Base-by-base conservation (phyloP, 139 green algal species). In the Volvox reticuliferus region DNA sequence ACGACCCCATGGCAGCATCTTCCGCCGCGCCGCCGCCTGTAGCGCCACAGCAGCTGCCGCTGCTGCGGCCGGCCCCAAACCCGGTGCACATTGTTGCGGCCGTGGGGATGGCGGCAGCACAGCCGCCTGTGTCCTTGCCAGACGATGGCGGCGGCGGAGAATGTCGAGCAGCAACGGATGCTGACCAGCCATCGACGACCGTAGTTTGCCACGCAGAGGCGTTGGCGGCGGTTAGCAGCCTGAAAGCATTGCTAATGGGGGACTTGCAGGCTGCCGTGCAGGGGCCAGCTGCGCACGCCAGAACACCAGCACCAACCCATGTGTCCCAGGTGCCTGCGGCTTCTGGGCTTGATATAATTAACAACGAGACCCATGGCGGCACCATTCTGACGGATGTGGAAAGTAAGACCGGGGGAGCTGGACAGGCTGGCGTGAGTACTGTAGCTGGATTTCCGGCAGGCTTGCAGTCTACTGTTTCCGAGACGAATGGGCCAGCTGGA, bases 191-290 rank as follows among this genome's bases (percentile, higher is more conserved):
- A 26, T 75, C 67, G 67, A 28, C 22, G 67, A 75, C 9, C 24
- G 22, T 75, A 12, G 67, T 75, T 28, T 28, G 67, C 67, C 67
- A 75, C 0, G 83, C 35, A 36, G 83, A 88, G 83, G 35, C 63
- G 67, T 24, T 88, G 35, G 83, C 83, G 0, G 83, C 83, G 67
- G 24, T 88, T 18, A 68, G 35, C 36, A 88, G 67, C 83, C 83
- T 88, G 67, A 80, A 80, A 28, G 83, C 83, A 2, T 37, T 88
- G 12, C 83, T 88, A 33, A 17, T 65, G 82, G 82, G 44, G 3
- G 63, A 79, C 30, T 30, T 76, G 14, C 30, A 77, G 37, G 81
- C 35, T 28, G 32, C 62, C 12, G 6, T 87, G 0, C 44, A 26
- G 26, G 79, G 24, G 79, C 28, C 78, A 26, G 36, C 36, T n/a